Evolutionary conservation across 208 protist species (phyloP).

Genomic region (Leishmania turanica): DNA sequence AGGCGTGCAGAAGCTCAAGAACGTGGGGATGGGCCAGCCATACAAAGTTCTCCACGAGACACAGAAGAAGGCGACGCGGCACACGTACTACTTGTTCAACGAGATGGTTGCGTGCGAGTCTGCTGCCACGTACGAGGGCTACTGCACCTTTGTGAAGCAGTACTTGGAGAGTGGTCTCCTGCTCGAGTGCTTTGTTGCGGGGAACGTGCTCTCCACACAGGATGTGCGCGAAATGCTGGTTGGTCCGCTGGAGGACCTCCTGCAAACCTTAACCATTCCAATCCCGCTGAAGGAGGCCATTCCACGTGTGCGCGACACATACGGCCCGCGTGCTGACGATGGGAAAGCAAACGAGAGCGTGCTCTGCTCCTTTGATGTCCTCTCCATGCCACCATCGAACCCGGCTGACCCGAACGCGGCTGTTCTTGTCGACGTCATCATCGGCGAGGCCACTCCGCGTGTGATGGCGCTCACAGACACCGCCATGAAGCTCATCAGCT

Average conservation of each 20-base stretch:
- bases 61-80: slow-evolving; percentile 31
- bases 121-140: slow-evolving; percentile 47
- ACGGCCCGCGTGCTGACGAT: slow-evolving; percentile 18
- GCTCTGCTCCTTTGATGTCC: slow-evolving; percentile 36
- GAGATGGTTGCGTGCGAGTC: slow-evolving; percentile 48
- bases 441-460: slow-evolving; percentile 54
- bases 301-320: slow-evolving; percentile 59
- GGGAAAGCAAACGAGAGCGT: background rate
- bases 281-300: slow-evolving; percentile 31
- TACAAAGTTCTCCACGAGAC: slow-evolving; percentile 40
- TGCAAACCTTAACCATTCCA: slow-evolving; percentile 27
- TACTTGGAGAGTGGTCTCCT: slow-evolving; percentile 56
- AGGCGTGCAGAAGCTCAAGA: slow-evolving; percentile 33
- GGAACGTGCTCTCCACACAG: slow-evolving; percentile 53
- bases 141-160: slow-evolving; percentile 49
- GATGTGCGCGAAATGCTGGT: slow-evolving; percentile 36
- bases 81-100: slow-evolving; percentile 48
- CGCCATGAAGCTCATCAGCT: slow-evolving; percentile 48
- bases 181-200: slow-evolving; percentile 66
- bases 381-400: slow-evolving; percentile 56
- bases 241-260: slow-evolving; percentile 33
- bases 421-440: slow-evolving; percentile 52
- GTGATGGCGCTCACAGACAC: slow-evolving; percentile 38
- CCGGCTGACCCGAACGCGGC: slow-evolving; percentile 48
- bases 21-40: slow-evolving; percentile 39